phyloP scores from a whole-genome alignment of 1,139 yeast species.

The Geotrichum histeridarum region DNA sequence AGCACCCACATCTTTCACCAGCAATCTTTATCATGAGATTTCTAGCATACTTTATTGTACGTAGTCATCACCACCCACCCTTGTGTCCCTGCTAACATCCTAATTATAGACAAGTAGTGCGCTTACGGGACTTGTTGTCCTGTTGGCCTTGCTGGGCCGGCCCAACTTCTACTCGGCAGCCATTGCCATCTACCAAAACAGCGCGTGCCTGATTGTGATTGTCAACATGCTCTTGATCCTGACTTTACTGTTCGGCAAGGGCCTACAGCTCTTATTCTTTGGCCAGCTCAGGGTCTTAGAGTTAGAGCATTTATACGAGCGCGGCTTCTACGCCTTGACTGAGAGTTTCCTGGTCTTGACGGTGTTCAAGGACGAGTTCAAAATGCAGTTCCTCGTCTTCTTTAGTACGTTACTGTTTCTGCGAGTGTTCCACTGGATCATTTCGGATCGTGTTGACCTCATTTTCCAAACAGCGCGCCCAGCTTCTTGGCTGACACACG shows the following conservation, averaged over 20 bases:
- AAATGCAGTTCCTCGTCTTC: constrained; percentile 42
- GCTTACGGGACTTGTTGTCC: constrained; percentile 34
- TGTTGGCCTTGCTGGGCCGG: constrained; percentile 36
- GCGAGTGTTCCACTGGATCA: constrained; percentile 71
- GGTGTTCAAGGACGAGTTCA: constrained; percentile 52
- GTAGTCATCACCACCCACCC: background rate
- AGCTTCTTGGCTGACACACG: constrained; percentile 34
- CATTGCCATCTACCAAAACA: constrained; percentile 44
- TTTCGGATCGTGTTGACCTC: constrained; percentile 41
- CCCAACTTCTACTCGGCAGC: constrained; percentile 46
- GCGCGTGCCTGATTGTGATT: constrained; percentile 40
- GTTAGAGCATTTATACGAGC: constrained; percentile 68
- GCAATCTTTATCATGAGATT: constrained; percentile 25
- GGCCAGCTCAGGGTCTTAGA: constrained; percentile 75
- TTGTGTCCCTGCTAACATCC: background rate
- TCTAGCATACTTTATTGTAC: constrained; percentile 21
- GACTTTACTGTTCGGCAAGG: constrained; percentile 42
- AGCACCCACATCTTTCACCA: too few relatives aligned
- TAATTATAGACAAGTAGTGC: constrained; percentile 15
- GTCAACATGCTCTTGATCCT: constrained; percentile 44
- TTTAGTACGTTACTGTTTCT: constrained; percentile 46
- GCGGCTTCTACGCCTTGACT: constrained; percentile 60
- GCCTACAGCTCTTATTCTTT: constrained; percentile 52
- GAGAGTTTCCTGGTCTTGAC: constrained; percentile 63
- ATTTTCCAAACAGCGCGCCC: constrained; percentile 35